Conservation (phyloP, 2,329 filamentous ascomycete species). For the Diaporthe sp. region DNA sequence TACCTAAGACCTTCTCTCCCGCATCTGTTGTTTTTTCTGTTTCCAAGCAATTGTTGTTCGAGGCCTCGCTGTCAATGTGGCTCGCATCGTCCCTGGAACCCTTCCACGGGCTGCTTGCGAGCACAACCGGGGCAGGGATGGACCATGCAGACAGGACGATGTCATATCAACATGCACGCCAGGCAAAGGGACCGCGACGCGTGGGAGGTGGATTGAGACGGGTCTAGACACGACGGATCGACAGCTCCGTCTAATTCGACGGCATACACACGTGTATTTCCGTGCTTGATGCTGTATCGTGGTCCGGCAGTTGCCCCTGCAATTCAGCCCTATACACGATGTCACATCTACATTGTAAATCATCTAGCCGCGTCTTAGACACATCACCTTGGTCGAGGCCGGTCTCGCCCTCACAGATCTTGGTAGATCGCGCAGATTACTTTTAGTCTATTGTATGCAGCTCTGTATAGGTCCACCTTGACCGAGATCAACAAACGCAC, state of each 20-base stretch:
- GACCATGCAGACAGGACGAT: neutral
- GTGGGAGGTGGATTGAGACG: neutral
- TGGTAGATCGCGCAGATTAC: neutral
- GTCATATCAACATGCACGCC: neutral
- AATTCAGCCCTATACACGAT: conserved; percentile 18
- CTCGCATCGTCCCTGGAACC: neutral
- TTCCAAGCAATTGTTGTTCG: neutral
- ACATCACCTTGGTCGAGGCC: neutral
- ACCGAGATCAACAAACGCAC: neutral
- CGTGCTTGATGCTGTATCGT: neutral
- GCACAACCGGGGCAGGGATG: neutral
- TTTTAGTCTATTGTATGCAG: neutral
- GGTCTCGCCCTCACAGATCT: neutral
- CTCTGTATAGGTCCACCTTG: no score
- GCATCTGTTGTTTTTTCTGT: neutral
- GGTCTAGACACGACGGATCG: neutral
- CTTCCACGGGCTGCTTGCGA: neutral
- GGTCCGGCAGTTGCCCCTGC: neutral
- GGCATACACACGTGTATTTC: neutral
- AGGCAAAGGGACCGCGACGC: neutral
- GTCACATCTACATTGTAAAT: conserved; percentile 5
- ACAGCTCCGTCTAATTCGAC: neutral
- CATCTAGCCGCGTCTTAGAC: neutral
- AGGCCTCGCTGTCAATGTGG: neutral
- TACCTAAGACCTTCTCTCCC: conserved; percentile 9